Base-by-base conservation (phyloP, 768 basidiomycete genomes). In the Lentinula detonsa region DNA sequence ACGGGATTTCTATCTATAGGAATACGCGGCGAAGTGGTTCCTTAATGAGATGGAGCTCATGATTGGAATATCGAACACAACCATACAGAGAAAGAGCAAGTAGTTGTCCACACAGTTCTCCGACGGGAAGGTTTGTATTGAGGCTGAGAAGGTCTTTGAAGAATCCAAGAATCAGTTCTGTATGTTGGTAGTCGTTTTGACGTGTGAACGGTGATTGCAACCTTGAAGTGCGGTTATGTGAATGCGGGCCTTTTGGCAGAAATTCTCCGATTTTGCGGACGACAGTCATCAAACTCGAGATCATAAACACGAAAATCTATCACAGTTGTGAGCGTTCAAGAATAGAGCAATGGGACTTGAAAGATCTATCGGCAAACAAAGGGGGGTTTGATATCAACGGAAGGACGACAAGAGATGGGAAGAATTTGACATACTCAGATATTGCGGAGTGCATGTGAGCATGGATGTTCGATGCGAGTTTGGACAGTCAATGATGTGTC, bases 171-270 rank as follows among this genome's bases (percentile, higher is more conserved):
- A 54, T 54, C 16, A 11, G 7, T 39, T 54, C 13, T 39, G 34
- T 54, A 35, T 21, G 35, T 10, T 35, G 18, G 35, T 40, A 13
- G 37, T 37, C 10, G 18, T 5, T 40, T 56, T 56, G 55, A 56
- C 55, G 40, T 56, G 55, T 56, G 55, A 56, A 56, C 55, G 55
- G 55, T 40, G 55, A 43, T 56, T 56, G 40, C 55, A 28, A 39
- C 18, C 35, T 46, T 21, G 23, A 21, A 40, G 55, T 56, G 55
- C 55, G 45, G 18, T 45, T 23, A 23, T 23, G 23, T 23, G 23
- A 23, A 23, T 23, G 23, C 23, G 23, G 23, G 23, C 23, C 43
- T 15, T 45, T 18, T 9, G n/a, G 8, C 5, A 46, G 34, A n/a
- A 10, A 16, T 35, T 40, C 16, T 39, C 23, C 55, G 55, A 40